A percentile compares a stretch with the other conserved stretches of the same genome.
phyloP scores from a whole-genome alignment of 2,329 filamentous ascomycete species.

The Camillea tinctor region DNA sequence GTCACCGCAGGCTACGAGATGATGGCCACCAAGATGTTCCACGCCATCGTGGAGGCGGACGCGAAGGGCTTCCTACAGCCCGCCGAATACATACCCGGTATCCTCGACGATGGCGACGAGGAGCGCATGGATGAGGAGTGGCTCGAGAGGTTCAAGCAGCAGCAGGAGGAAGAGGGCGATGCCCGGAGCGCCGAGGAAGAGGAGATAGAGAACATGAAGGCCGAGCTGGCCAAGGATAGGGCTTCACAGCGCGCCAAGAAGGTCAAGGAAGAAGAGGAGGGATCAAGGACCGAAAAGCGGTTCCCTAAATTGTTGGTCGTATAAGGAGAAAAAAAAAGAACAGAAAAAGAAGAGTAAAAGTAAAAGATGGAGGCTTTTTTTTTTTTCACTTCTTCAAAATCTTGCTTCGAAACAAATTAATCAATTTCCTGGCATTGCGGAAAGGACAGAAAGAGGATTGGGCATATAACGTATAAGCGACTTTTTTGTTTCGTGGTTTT shows the following conservation, averaged over 20 bases:
- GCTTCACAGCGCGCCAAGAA: conserved; percentile 17
- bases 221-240: conserved; percentile 20
- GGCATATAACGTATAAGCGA: too few relatives aligned
- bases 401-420: too few relatives aligned
- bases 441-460: too few relatives aligned
- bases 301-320: background rate
- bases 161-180: conserved; percentile 29
- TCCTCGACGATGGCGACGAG: conserved; percentile 33
- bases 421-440: too few relatives aligned
- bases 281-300: conserved; percentile 15
- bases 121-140: conserved; percentile 29
- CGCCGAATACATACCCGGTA: conserved; percentile 27
- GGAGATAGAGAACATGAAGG: conserved; percentile 30
- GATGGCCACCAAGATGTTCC: conserved; percentile 35
- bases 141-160: conserved; percentile 21
- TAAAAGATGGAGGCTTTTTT: too few relatives aligned
- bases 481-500: too few relatives aligned
- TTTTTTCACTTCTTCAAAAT: too few relatives aligned
- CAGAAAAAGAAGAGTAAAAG: too few relatives aligned
- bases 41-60: conserved; percentile 34
- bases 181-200: conserved; percentile 19
- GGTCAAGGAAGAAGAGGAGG: conserved; percentile 15
- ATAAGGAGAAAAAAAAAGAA: background rate
- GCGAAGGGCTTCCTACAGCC: conserved; percentile 30
- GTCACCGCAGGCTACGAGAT: conserved; percentile 33